Percentiles rank a stretch among this genome's conserved stretches.
These are phyloP conservation scores for Epichloe sp. DNA, from an alignment of 2,329 filamentous ascomycete genomes.

Conservation along the genomic window DNA sequence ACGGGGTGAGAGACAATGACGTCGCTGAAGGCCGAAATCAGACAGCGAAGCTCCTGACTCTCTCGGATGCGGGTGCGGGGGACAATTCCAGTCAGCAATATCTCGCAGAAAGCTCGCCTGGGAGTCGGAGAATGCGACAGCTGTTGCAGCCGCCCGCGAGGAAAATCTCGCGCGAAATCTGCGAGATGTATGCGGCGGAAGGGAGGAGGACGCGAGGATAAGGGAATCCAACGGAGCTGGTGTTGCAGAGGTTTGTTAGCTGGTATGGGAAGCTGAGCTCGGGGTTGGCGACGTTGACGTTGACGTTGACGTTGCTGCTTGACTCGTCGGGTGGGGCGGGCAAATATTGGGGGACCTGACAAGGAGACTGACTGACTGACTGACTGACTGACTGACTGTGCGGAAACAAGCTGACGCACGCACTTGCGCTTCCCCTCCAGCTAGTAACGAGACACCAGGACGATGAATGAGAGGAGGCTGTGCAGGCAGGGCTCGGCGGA, in stretches of 20 bases:
- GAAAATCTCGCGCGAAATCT: neutral
- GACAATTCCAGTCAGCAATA: neutral
- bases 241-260: slow-evolving; percentile 5
- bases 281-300: slow-evolving; percentile 8
- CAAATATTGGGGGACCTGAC: neutral
- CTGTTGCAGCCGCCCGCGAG: neutral
- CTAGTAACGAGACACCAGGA: neutral
- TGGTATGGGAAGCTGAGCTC: slow-evolving; percentile 7
- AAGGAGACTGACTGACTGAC: neutral
- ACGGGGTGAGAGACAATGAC: neutral
- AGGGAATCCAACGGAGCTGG: neutral
- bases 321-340: slow-evolving; percentile 5
- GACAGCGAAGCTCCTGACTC: neutral
- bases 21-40: neutral
- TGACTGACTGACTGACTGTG: too few species aligned
- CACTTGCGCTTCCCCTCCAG: neutral
- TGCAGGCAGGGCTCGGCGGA: neutral
- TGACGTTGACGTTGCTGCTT: slow-evolving; percentile 3
- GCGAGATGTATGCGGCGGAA: neutral
- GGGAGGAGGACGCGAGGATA: neutral
- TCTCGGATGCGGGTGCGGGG: neutral
- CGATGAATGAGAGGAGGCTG: neutral
- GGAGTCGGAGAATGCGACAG: neutral
- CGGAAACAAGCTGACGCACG: neutral
- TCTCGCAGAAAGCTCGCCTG: neutral